Conservation (phyloP, 371 early-diverging fungal species). For the Rhizopus microsporus region DNA sequence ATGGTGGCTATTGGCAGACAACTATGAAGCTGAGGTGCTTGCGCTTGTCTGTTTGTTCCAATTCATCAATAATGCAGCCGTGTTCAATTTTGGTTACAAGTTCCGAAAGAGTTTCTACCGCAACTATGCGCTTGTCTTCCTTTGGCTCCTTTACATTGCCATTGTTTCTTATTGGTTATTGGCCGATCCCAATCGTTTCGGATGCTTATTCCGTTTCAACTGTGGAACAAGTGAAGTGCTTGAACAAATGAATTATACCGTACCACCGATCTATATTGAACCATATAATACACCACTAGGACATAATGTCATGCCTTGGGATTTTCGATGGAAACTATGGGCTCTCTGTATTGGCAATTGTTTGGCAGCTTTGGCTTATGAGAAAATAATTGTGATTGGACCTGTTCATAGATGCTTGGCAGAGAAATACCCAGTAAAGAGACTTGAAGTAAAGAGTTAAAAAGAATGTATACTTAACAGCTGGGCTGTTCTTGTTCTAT, state of each 20-base stretch:
- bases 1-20: conserved; percentile 82
- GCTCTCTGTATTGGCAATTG: conserved; percentile 43
- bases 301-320: conserved; percentile 67
- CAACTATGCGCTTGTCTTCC: conserved; percentile 57
- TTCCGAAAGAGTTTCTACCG: conserved; percentile 63
- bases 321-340: conserved; percentile 62
- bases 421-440: conserved; percentile 32
- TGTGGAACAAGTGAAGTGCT: conserved; percentile 62
- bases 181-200: conserved; percentile 71
- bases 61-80: conserved; percentile 64
- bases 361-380: conserved; percentile 25
- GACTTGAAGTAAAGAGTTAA: conserved; percentile 32
- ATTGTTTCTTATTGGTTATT: conserved; percentile 59
- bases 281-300: conserved; percentile 62
- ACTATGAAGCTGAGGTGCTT: conserved; percentile 65
- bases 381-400: conserved; percentile 35
- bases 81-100: conserved; percentile 67
- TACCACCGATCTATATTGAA: conserved; percentile 45
- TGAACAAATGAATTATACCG: conserved; percentile 42
- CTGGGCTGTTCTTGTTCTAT: conserved; percentile 2
- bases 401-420: conserved; percentile 41
- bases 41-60: conserved; percentile 62
- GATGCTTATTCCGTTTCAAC: conserved; percentile 71
- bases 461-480: not conserved
- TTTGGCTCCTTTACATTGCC: conserved; percentile 56